Base-by-base conservation (phyloP, 1,284 basidiomycete species). In the Ceratobasidium sp. region DNA sequence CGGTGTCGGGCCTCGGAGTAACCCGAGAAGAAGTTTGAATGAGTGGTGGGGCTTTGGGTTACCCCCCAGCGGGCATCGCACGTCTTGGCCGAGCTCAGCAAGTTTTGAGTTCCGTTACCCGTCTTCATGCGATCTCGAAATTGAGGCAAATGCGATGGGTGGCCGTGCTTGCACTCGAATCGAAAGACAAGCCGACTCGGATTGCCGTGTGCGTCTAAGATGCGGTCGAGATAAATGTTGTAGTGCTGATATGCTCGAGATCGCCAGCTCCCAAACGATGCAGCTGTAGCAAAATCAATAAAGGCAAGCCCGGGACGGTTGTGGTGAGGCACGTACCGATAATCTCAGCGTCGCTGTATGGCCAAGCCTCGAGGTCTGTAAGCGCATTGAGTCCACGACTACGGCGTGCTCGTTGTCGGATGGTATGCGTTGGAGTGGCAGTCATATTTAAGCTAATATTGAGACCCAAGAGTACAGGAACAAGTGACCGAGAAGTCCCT, bases 91-190 rank as follows among this genome's bases (percentile, higher is more conserved):
- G 46, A 52, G 12, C 23, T 35, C 14, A 48, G 23, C 20, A 71
- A 27, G 54, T 71, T 71, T 5, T 23, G 52, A 33, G 68, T 71
- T n/a, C 68, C 68, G 30, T 71, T 33, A 35, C 41, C 81, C 10
- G 52, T 62, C 30, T 38, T 35, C 30, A 62, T 35, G 30, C 59
- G 59, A 27, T 30, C 57, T 50, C 48, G 20, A 12, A 16, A 50
- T 50, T 50, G 48, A 50, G 48, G 48, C 48, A 12, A 14, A 50
- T 50, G 48, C 48, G 20, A 50, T 14, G 48, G 10, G 10, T 20
- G 48, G n/a, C 30, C 8, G 30, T 60, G 14, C 33, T 60, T 60
- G 59, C 59, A 60, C 30, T 35, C 59, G 35, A 60, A 35, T 35
- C 27, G 27, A 12, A 60, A 60, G 4, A 35, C 30, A 35, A 60